Percentiles rank a stretch among this genome's conserved stretches.
These are phyloP conservation scores for Esteya vermicola DNA, from an alignment of 2,329 filamentous ascomycete species.

Conservation along the genomic window DNA sequence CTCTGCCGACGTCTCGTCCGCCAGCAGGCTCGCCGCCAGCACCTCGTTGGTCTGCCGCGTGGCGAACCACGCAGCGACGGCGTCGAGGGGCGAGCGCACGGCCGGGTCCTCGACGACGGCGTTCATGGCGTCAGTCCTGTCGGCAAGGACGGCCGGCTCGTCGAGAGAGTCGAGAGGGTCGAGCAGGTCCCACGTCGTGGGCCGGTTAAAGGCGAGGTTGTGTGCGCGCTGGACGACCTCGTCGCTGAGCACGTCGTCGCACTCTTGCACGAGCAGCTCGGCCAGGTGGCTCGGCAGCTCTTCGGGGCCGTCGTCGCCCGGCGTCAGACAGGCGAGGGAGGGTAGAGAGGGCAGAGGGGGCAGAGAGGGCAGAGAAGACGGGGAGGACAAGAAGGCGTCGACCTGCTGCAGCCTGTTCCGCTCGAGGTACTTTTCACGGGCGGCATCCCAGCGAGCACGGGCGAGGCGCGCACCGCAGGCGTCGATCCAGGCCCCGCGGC, in stretches of 20 bases:
- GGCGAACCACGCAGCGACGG: conserved; percentile 84
- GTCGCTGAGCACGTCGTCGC: conserved; percentile 67
- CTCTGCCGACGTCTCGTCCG: conserved; percentile 17
- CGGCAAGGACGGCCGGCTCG: conserved; percentile 32
- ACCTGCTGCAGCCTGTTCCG: conserved; percentile 32
- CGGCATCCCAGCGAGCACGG: conserved; percentile 66
- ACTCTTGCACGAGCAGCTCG: conserved; percentile 61
- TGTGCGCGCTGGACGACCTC: conserved; percentile 72
- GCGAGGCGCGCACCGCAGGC: conserved; percentile 60
- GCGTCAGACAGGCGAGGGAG: too few species aligned
- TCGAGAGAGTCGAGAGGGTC: too few species aligned
- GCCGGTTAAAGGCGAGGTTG: conserved; percentile 78
- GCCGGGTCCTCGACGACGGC: conserved; percentile 72
- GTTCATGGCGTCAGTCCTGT: conserved; percentile 60
- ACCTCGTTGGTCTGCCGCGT: conserved; percentile 57
- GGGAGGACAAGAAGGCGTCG: too few species aligned
- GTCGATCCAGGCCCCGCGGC: conserved; percentile 53
- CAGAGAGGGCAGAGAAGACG: too few species aligned
- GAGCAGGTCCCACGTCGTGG: conserved; percentile 52
- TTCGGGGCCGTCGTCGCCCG: conserved; percentile 33
- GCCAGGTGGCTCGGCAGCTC: conserved; percentile 64
- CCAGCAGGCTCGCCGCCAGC: conserved; percentile 48
- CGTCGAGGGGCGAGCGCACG: conserved; percentile 76
- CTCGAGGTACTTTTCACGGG: too few species aligned
- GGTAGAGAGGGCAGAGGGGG: too few species aligned